These are phyloP conservation scores for Euphorbia schlechtendalii DNA, from an alignment of 441 rosid species.

Conservation along the genomic window DNA sequence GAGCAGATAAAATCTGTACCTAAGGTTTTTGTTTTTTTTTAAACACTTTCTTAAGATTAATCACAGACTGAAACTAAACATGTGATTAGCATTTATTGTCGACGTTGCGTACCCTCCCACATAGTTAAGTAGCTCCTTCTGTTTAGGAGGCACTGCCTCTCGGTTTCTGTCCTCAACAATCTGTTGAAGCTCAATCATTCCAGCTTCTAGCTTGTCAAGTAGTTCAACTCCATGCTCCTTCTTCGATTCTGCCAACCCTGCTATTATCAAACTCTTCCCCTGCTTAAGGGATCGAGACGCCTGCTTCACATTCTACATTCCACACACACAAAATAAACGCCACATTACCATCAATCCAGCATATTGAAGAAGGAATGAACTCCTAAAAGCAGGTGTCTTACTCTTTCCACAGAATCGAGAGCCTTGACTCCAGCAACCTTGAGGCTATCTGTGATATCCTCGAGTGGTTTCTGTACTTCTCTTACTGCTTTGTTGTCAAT, in stretches of 20 bases:
- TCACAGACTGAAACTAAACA: neutral
- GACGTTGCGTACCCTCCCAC: conserved; percentile 66
- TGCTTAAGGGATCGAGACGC: conserved; percentile 69
- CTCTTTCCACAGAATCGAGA: conserved; percentile 93
- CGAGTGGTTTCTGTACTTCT: conserved; percentile 93
- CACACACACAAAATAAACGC: conserved; percentile 12
- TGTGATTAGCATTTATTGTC: conserved; percentile 3
- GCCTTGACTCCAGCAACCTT: conserved; percentile 85
- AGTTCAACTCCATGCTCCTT: conserved; percentile 72
- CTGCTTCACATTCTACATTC: conserved; percentile 80
- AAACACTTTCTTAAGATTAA: neutral
- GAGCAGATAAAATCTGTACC: neutral
- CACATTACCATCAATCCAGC: conserved; percentile 10
- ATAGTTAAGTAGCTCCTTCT: conserved; percentile 81
- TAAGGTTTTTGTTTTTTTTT: neutral
- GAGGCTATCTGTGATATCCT: conserved; percentile 95
- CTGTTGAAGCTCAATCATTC: conserved; percentile 80
- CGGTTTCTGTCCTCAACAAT: conserved; percentile 78
- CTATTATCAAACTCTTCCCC: conserved; percentile 64
- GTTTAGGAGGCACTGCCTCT: conserved; percentile 87
- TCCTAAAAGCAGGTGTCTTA: conserved; percentile 25
- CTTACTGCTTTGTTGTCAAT: conserved; percentile 81
- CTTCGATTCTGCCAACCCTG: conserved; percentile 82
- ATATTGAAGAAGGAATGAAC: neutral
- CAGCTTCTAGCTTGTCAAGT: conserved; percentile 75